Conservation (phyloP, 495 filamentous ascomycete species). For the Penicillium robsamsonii region DNA sequence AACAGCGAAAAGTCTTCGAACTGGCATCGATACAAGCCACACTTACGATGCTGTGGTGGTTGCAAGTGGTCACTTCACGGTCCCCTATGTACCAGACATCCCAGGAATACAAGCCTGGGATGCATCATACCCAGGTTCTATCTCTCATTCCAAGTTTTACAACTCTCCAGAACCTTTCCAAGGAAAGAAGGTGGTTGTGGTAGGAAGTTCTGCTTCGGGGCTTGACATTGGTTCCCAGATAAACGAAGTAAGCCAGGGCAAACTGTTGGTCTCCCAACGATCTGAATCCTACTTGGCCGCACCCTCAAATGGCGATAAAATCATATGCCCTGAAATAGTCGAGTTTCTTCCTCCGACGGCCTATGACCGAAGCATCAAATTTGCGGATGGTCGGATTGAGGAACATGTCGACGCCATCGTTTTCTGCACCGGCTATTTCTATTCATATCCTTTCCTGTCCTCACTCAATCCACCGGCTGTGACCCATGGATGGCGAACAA, state of each 20-base stretch:
- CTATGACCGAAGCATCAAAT: constrained; percentile 47
- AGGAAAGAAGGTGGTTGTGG: constrained; percentile 67
- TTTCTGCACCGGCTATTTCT: constrained; percentile 60
- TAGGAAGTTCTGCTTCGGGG: constrained; percentile 77
- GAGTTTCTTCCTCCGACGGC: constrained; percentile 49
- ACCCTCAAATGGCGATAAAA: constrained; percentile 35
- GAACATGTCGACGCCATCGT: constrained; percentile 54
- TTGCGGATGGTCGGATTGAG: constrained; percentile 51
- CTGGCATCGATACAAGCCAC: constrained; percentile 32
- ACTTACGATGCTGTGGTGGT: constrained; percentile 74
- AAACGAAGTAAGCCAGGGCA: constrained; percentile 45
- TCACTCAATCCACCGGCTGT: constrained; percentile 58
- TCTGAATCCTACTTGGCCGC: constrained; percentile 41
- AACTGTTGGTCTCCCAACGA: constrained; percentile 53
- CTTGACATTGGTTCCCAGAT: constrained; percentile 80
- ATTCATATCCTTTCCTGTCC: constrained; percentile 57
- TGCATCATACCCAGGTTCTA: constrained; percentile 55
- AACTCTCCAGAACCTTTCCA: constrained; percentile 57
- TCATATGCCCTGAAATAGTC: constrained; percentile 58
- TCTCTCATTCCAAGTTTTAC: constrained; percentile 82
- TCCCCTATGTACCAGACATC: constrained; percentile 69
- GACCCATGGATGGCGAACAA: constrained; percentile 63
- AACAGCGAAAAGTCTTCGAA: constrained; percentile 49
- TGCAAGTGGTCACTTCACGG: constrained; percentile 78
- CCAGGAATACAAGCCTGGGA: constrained; percentile 57